Conservation (phyloP, 345 rosid species). For the Combretum micranthum region DNA sequence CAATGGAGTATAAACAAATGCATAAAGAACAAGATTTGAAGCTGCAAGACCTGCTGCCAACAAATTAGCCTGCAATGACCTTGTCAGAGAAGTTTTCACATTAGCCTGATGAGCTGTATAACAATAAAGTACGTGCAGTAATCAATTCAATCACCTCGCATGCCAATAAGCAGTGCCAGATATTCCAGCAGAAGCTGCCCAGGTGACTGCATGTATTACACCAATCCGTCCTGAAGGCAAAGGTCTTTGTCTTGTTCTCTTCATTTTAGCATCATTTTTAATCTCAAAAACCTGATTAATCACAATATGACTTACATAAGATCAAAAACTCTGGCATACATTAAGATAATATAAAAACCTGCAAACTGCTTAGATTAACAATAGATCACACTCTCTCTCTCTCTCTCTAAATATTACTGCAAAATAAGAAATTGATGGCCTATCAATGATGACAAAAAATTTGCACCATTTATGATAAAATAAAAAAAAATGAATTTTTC, state of each 20-base stretch:
- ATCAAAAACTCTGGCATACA: neutral
- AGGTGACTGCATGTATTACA: slow-evolving; percentile 58
- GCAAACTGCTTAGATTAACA: too few species aligned
- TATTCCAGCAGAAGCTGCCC: slow-evolving; percentile 71
- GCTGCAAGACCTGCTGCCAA: slow-evolving; percentile 85
- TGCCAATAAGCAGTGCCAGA: slow-evolving; percentile 78
- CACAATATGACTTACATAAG: neutral
- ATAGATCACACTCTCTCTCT: too few species aligned
- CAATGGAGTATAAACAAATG: slow-evolving; percentile 77
- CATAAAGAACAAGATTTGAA: slow-evolving; percentile 67
- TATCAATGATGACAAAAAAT: too few species aligned
- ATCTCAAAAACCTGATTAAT: slow-evolving; percentile 62
- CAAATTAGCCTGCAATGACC: slow-evolving; percentile 91
- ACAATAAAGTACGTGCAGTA: neutral
- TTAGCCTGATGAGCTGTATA: slow-evolving; percentile 12
- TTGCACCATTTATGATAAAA: too few species aligned
- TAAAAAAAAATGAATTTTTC: too few species aligned
- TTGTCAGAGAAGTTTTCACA: slow-evolving; percentile 34
- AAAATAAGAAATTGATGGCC: too few species aligned
- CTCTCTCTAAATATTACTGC: too few species aligned
- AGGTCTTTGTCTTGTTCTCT: slow-evolving; percentile 76
- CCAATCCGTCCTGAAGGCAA: slow-evolving; percentile 82
- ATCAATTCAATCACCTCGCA: slow-evolving; percentile 50
- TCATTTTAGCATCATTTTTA: slow-evolving; percentile 88
- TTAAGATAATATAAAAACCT: too few species aligned